Percentiles rank a stretch among this genome's conserved stretches.
Conservation (phyloP, 306 rosid species). For the Sindora glabra region DNA sequence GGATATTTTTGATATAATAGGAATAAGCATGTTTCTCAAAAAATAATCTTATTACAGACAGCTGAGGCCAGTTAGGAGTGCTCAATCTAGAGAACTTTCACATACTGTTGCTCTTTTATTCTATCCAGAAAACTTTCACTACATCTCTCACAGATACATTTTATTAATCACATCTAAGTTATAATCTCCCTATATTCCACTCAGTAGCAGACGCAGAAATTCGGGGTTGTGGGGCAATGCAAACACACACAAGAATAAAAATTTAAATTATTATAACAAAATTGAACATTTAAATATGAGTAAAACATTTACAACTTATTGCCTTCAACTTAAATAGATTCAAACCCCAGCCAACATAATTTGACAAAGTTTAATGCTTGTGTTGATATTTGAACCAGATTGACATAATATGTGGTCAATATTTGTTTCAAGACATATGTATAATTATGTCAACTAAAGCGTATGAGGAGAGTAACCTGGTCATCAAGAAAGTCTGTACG, state of each 20-base stretch:
- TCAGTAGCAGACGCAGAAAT: too few species aligned
- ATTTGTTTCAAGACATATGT: not conserved
- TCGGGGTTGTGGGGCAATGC: too few species aligned
- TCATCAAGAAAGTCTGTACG: constrained; percentile 88
- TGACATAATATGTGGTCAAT: constrained; percentile 4
- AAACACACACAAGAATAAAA: too few species aligned
- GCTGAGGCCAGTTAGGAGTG: not conserved
- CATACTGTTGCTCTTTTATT: not conserved
- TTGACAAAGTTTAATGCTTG: not conserved
- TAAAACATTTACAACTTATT: not conserved
- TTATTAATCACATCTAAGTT: not conserved
- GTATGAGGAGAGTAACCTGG: constrained; percentile 47
- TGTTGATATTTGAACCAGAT: not conserved
- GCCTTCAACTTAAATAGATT: not conserved
- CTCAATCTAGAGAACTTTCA: not conserved
- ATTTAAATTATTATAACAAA: too few species aligned
- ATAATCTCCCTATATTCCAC: not conserved
- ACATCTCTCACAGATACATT: not conserved
- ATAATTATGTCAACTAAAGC: constrained; percentile 17
- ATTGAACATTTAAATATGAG: too few species aligned
- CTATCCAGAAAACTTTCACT: not conserved
- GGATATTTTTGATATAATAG: too few species aligned
- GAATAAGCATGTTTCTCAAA: not conserved
- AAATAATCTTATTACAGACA: not conserved
- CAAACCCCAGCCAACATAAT: not conserved